Conservation (phyloP, 176 grass and related monocot genomes). For the Avena eriantha region DNA sequence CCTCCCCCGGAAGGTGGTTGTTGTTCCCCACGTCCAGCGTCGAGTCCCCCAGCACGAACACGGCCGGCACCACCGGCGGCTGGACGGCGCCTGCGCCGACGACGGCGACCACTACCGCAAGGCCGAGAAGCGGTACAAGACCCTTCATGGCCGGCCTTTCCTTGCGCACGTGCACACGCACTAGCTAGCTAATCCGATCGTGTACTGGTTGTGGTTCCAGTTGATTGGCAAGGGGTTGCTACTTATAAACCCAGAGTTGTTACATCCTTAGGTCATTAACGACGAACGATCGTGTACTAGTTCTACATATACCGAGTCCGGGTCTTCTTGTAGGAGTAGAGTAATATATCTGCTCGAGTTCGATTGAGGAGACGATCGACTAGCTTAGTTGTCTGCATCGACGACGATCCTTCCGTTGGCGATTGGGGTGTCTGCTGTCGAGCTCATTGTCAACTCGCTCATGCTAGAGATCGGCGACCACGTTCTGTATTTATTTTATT, state of each 20-base stretch:
- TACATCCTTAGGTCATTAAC: too few relatives aligned
- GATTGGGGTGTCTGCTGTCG: not conserved
- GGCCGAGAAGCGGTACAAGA: not conserved
- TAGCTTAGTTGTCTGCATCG: not conserved
- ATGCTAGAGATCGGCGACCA: not conserved
- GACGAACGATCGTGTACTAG: too few relatives aligned
- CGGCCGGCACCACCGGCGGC: constrained; percentile 35
- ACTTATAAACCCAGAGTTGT: too few relatives aligned
- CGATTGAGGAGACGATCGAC: not conserved
- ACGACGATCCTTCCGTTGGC: not conserved
- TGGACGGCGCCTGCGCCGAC: not conserved
- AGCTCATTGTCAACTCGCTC: not conserved
- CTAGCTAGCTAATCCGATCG: too few relatives aligned
- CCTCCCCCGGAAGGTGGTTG: constrained; percentile 36
- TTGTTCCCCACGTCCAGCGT: constrained; percentile 61
- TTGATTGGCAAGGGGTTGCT: too few relatives aligned
- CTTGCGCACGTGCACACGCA: not conserved
- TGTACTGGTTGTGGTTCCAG: too few relatives aligned
- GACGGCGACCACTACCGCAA: not conserved
- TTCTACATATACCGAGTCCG: too few relatives aligned
- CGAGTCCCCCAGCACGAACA: constrained; percentile 58
- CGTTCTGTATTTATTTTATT: not conserved
- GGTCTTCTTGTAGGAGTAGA: too few relatives aligned
- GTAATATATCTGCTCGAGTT: not conserved
- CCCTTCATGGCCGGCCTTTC: not conserved